These are phyloP conservation scores for Dactylellina drechsleri DNA, from an alignment of 2,329 filamentous ascomycete species.

Conservation along the genomic window DNA sequence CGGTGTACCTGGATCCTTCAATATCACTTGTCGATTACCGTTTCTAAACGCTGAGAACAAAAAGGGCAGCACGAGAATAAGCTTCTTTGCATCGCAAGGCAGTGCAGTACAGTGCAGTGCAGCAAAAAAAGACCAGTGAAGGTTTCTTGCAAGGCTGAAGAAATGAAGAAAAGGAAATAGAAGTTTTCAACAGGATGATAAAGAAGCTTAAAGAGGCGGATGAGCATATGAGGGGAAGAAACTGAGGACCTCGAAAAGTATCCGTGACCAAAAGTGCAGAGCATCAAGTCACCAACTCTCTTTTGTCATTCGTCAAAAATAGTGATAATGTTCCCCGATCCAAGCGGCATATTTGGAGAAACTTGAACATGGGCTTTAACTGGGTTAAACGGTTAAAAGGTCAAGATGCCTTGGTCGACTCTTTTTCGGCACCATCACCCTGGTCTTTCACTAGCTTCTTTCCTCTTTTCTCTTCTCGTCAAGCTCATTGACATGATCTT, in stretches of 20 bases:
- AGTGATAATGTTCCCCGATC: conserved; percentile 24
- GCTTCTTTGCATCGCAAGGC: conserved; percentile 35
- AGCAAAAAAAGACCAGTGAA: neutral
- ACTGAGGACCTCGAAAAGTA: conserved; percentile 19
- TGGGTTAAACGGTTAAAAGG: neutral
- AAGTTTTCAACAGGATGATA: neutral
- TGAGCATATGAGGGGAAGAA: neutral
- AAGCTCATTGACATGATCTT: conserved; percentile 8
- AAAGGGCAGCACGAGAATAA: neutral
- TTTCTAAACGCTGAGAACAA: conserved; percentile 1
- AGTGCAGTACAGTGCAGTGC: conserved; percentile 6
- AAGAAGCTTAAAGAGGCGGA: neutral
- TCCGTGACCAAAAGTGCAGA: conserved; percentile 44
- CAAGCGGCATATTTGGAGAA: conserved; percentile 18
- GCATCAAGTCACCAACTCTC: neutral
- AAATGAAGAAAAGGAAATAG: conserved; percentile 9
- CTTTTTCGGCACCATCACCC: conserved; percentile 18
- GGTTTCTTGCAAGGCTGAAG: conserved; percentile 23
- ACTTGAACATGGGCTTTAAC: too few relatives aligned
- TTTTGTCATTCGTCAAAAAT: neutral
- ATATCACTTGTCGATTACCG: neutral
- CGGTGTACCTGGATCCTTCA: neutral
- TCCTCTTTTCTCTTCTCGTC: neutral
- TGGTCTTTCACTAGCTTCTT: neutral
- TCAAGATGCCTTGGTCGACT: neutral